Percentiles rank a stretch among this genome's conserved stretches.
Evolutionary conservation across 257 asterid genomes (phyloP).

Genomic region (Penstemon davidsonii): DNA sequence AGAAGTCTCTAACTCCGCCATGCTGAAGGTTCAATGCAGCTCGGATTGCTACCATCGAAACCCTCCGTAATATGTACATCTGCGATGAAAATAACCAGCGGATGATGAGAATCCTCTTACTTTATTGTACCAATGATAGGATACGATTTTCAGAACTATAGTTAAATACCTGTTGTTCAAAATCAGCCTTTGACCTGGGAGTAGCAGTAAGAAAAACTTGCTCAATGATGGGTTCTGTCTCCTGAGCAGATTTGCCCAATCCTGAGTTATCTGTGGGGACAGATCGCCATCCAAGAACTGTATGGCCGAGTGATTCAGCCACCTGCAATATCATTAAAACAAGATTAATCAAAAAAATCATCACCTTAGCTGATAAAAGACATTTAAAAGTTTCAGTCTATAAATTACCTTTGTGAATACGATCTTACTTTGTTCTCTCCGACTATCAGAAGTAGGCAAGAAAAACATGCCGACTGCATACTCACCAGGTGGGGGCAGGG

Average conservation of each 20-base stretch:
- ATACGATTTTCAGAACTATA: constrained; percentile 18
- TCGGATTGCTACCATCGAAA: constrained; percentile 97
- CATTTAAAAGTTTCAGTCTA: not conserved
- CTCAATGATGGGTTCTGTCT: constrained; percentile 94
- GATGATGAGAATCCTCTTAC: not conserved
- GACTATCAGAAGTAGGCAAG: constrained; percentile 85
- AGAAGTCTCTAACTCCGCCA: constrained; percentile 82
- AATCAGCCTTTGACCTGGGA: constrained; percentile 72
- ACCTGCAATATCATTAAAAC: constrained; percentile 47
- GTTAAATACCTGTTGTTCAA: constrained; percentile 83
- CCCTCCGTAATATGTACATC: constrained; percentile 98
- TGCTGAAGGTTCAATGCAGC: constrained; percentile 97
- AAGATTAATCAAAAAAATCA: not conserved
- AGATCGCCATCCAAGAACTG: constrained; percentile 92
- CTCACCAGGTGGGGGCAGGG: constrained; percentile 82
- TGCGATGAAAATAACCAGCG: constrained; percentile 29
- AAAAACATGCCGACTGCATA: constrained; percentile 99
- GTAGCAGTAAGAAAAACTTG: constrained; percentile 95
- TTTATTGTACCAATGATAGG: not conserved
- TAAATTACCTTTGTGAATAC: constrained; percentile 74
- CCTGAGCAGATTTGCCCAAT: constrained; percentile 88
- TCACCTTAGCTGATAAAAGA: not conserved
- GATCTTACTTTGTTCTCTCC: constrained; percentile 89
- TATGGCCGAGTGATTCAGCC: constrained; percentile 97
- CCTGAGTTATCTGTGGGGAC: constrained; percentile 96